These are phyloP conservation scores for Auricularia auricula-judae DNA, from an alignment of 768 basidiomycete species.

Conservation along the genomic window DNA sequence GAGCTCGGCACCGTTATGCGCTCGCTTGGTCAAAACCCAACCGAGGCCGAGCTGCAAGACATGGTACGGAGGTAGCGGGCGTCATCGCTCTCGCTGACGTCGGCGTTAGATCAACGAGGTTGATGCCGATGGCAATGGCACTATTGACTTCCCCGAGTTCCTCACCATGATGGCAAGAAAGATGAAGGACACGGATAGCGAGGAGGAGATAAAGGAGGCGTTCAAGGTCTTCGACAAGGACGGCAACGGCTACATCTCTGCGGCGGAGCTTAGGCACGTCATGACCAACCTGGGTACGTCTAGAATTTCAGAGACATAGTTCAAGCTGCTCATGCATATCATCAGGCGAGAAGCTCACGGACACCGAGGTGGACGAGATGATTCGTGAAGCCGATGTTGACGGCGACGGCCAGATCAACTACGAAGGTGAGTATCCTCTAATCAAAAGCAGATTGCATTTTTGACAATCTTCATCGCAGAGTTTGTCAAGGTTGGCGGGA, in stretches of 20 bases:
- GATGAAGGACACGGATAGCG: conserved; percentile 85
- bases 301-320: background rate
- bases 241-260: conserved; percentile 80
- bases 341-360: conserved; percentile 75
- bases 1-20: conserved; percentile 94
- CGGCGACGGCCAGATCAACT: conserved; percentile 90
- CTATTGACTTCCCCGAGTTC: conserved; percentile 81
- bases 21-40: conserved; percentile 85
- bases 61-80: conserved; percentile 32
- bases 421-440: conserved; percentile 40
- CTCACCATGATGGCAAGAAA: conserved; percentile 77
- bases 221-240: conserved; percentile 98
- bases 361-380: conserved; percentile 89
- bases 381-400: conserved; percentile 93
- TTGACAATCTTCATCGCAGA: conserved; percentile 29
- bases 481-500: conserved; percentile 54
- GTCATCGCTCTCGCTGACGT: background rate
- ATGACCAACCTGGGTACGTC: conserved; percentile 79
- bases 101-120: conserved; percentile 64
- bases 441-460: conserved; percentile 3
- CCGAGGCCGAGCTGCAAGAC: conserved; percentile 83
- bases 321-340: conserved; percentile 5
- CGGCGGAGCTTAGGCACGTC: conserved; percentile 78
- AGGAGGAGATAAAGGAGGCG: conserved; percentile 93
- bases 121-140: conserved; percentile 79